Base-by-base conservation (phyloP, 192 early-diverging fungal species). In the Geranomyces michiganensis region DNA sequence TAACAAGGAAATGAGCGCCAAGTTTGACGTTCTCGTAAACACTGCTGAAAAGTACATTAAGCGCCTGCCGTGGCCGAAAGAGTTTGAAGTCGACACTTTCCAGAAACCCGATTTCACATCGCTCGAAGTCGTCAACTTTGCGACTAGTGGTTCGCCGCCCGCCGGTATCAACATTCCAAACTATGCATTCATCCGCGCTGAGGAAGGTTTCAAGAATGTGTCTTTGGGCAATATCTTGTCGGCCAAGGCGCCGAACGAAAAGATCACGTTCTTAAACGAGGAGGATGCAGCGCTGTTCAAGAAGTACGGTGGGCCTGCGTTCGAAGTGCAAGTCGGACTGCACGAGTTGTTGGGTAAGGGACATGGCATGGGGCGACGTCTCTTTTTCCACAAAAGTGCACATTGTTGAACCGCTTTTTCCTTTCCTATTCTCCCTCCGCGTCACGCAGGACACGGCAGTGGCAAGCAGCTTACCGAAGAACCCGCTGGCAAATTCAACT, bases 261-360 rank as follows among this genome's bases (percentile, higher is more conserved):
- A 82, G 51, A 68, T 79, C 59, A 78, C 82, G n/a, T 85, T 87
- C 67, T 69, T 87, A 21, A 67, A 56, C 21, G 45, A 71, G 13
- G 77, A 87, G 36, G 85, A 87, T 55, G 43, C 79, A n/a, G 80
- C 68, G 0, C 45, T 80, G 26, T 87, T 79, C 74, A 43, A 63
- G 3, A 80, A 78, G 48, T 78, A 72, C 59, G 62, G 71, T 6
- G 70, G 69, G 9, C 44, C 56, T 17, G 76, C 87, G 1, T 88
- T 88, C 65, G 86, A 88, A 62, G 84, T 88, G 4, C 85, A 88
- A 71, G 86, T 88, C 24, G 87, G 86, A 22, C 73, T 84, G 1
- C 87, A 88, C 73, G 87, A 88, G 75, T 68, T 82, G 5, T 65
- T 82, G 27, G 80, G 77, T 71, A 62, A 19, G 65, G n/a, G n/a